Percentiles rank a stretch among this genome's conserved stretches.
phyloP scores from a whole-genome alignment of 768 basidiomycete species.

The Vararia minispora region DNA sequence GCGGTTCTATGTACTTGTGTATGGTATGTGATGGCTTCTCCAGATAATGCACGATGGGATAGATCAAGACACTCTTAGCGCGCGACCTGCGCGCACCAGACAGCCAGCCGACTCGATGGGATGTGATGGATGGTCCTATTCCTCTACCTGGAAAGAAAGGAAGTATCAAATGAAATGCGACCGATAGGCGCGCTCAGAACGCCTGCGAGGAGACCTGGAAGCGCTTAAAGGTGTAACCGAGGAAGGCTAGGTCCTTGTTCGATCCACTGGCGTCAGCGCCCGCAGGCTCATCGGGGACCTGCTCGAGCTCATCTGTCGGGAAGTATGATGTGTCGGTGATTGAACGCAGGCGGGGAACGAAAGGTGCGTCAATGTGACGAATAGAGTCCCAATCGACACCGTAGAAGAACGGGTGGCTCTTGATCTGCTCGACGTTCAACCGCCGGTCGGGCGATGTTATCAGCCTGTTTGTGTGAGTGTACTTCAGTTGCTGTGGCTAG shows the following conservation, averaged over 20 bases:
- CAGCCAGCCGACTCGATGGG: too few species aligned
- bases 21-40: too few species aligned
- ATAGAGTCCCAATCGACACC: constrained; percentile 92
- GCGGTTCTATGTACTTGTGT: too few species aligned
- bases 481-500: background rate
- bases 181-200: constrained; percentile 30
- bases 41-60: too few species aligned
- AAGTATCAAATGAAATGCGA: too few species aligned
- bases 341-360: constrained; percentile 88
- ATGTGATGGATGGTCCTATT: too few species aligned
- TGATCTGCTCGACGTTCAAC: constrained; percentile 76
- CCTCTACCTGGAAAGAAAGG: too few species aligned
- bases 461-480: constrained; percentile 34
- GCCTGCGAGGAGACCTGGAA: constrained; percentile 54
- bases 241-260: constrained; percentile 48
- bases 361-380: constrained; percentile 85
- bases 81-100: too few species aligned
- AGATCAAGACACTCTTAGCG: too few species aligned
- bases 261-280: constrained; percentile 28
- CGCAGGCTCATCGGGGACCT: constrained; percentile 41
- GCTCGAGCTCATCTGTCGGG: constrained; percentile 89
- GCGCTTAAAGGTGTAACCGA: constrained; percentile 70
- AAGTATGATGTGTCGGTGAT: constrained; percentile 98
- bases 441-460: constrained; percentile 79
- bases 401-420: constrained; percentile 85